These are phyloP conservation scores for Brassica cretica DNA, from an alignment of 345 rosid species.

Conservation along the genomic window DNA sequence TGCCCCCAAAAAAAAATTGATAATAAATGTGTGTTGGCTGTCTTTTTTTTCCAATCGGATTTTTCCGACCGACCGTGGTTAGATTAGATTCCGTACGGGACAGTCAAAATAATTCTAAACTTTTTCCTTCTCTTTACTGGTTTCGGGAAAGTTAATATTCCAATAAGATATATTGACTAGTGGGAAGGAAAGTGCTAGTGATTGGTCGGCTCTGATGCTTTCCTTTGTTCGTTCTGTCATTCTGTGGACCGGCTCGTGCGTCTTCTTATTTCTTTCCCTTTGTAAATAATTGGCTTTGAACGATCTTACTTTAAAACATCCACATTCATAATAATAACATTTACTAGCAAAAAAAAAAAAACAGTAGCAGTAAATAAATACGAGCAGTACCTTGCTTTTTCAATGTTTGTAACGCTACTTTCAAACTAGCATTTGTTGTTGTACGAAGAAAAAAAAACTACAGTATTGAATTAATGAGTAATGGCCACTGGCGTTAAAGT, in stretches of 20 bases:
- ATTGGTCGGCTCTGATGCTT: slow-evolving; percentile 20
- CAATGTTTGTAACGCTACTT: slow-evolving; percentile 13
- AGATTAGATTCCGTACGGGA: slow-evolving; percentile 19
- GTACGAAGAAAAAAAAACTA: neutral
- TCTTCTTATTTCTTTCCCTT: neutral
- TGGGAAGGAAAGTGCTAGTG: neutral
- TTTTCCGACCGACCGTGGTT: slow-evolving; percentile 8
- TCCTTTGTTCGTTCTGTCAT: slow-evolving; percentile 14
- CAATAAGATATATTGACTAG: slow-evolving; percentile 3
- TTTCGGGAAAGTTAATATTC: neutral
- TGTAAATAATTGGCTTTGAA: neutral
- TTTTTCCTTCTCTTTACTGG: neutral
- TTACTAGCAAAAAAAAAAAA: neutral
- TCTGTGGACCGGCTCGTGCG: slow-evolving; percentile 17
- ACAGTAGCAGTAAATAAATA: neutral
- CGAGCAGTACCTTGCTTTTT: neutral
- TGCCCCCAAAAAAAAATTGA: no score
- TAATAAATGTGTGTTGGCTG: neutral
- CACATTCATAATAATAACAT: neutral
- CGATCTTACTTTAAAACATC: neutral
- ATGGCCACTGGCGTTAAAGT: slow-evolving; percentile 11
- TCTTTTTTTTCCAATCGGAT: neutral
- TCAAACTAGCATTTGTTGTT: neutral
- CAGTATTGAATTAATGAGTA: neutral
- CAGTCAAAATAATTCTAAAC: slow-evolving; percentile 3